These are phyloP conservation scores for Botrytis porri DNA, from an alignment of 2,329 filamentous ascomycete species.

Conservation along the genomic window DNA sequence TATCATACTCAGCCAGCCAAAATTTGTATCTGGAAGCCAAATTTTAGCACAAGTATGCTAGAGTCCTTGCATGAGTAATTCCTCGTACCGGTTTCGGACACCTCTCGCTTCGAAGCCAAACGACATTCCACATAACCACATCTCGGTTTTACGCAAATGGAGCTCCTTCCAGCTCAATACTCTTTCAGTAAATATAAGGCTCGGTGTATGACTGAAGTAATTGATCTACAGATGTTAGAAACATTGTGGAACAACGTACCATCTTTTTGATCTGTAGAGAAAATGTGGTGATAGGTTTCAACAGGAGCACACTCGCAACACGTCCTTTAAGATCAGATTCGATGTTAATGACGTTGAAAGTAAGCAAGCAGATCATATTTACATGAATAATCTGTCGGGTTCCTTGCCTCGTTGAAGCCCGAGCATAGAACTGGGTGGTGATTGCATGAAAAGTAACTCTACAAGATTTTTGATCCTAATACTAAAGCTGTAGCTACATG, in stretches of 20 bases:
- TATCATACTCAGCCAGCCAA: neutral
- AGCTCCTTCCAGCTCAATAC: constrained; percentile 44
- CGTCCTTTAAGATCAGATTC: neutral
- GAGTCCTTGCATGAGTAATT: neutral
- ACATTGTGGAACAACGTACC: neutral
- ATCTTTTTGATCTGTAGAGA: neutral
- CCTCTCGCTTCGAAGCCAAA: constrained; percentile 59
- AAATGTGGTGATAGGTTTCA: neutral
- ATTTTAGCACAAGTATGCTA: constrained; percentile 83
- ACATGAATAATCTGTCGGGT: neutral
- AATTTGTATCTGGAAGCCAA: neutral
- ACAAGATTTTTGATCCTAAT: neutral
- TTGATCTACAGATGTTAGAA: neutral
- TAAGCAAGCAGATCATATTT: neutral
- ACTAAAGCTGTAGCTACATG: neutral
- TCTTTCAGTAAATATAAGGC: neutral
- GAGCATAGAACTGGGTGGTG: neutral
- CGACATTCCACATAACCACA: constrained; percentile 43
- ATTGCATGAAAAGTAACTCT: neutral
- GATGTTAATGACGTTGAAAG: neutral
- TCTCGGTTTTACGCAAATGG: constrained; percentile 66
- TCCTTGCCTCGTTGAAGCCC: neutral
- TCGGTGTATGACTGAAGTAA: neutral
- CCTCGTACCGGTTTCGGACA: constrained; percentile 41
- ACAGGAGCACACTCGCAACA: neutral